Conservation (phyloP, 1,284 basidiomycete genomes). For the Termitomyces sp. region DNA sequence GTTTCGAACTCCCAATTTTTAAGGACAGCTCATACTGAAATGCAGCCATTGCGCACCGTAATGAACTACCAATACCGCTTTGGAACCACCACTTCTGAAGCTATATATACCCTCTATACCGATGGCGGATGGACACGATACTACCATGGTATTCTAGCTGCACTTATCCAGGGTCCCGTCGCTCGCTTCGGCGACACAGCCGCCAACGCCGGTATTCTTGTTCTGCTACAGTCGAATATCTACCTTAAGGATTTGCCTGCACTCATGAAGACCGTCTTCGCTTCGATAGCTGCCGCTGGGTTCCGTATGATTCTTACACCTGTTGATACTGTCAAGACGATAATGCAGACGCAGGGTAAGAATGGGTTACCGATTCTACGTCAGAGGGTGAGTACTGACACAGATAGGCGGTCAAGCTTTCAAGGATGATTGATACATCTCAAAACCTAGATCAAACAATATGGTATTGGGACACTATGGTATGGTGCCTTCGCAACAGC, state of each 20-base stretch:
- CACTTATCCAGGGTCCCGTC: constrained; percentile 75
- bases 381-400: constrained; percentile 44
- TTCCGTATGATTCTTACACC: constrained; percentile 86
- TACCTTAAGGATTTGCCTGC: constrained; percentile 60
- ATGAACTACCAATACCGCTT: constrained; percentile 93
- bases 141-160: constrained; percentile 79
- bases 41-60: constrained; percentile 70
- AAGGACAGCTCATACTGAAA: background rate
- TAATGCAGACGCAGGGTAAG: constrained; percentile 83
- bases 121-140: constrained; percentile 80
- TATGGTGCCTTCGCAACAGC: constrained; percentile 86
- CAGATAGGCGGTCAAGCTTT: background rate
- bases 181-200: constrained; percentile 88
- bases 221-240: constrained; percentile 65
- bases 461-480: constrained; percentile 79
- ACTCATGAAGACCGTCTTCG: constrained; percentile 66
- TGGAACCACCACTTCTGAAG: constrained; percentile 67
- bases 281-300: constrained; percentile 62
- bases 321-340: constrained; percentile 89
- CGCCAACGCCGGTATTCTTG: constrained; percentile 77
- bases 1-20: constrained; percentile 7
- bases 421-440: background rate
- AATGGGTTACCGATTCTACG: constrained; percentile 60
- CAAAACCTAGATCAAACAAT: constrained; percentile 50
- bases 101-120: constrained; percentile 60